phyloP scores from a whole-genome alignment of 2,329 filamentous ascomycete species.

The Metarhizium album region DNA sequence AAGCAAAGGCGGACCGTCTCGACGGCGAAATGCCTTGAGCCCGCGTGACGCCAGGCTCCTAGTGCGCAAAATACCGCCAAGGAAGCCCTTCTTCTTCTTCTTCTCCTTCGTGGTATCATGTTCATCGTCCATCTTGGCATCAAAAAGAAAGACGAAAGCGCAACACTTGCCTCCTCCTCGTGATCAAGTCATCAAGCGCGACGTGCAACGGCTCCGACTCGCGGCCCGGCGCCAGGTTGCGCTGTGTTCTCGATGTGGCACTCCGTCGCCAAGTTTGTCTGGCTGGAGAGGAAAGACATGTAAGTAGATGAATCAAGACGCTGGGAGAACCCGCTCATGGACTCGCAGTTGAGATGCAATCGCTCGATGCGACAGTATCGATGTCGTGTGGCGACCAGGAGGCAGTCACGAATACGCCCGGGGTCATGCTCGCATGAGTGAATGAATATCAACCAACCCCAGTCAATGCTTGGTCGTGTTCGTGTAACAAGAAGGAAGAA shows the following conservation, averaged over 20 bases:
- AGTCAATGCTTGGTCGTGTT: background rate
- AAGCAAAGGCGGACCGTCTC: background rate
- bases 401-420: background rate
- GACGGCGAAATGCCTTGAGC: constrained; percentile 5
- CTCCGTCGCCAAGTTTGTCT: background rate
- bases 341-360: background rate
- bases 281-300: background rate
- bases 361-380: background rate
- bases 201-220: background rate
- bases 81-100: constrained; percentile 37
- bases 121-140: constrained; percentile 23
- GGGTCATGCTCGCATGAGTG: background rate
- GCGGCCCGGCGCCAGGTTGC: background rate
- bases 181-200: background rate
- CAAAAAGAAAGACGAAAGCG: background rate
- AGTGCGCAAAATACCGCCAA: constrained; percentile 37
- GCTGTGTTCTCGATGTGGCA: background rate
- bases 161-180: background rate
- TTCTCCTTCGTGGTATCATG: constrained; percentile 22
- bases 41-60: constrained; percentile 26
- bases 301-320: background rate
- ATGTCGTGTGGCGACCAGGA: background rate
- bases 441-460: no score
- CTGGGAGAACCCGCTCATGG: background rate
- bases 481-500: background rate